Percentiles rank a stretch among this genome's conserved stretches.
Evolutionary conservation across 2,329 filamentous ascomycete genomes (phyloP).

Genomic region (Talaromyces sp.): DNA sequence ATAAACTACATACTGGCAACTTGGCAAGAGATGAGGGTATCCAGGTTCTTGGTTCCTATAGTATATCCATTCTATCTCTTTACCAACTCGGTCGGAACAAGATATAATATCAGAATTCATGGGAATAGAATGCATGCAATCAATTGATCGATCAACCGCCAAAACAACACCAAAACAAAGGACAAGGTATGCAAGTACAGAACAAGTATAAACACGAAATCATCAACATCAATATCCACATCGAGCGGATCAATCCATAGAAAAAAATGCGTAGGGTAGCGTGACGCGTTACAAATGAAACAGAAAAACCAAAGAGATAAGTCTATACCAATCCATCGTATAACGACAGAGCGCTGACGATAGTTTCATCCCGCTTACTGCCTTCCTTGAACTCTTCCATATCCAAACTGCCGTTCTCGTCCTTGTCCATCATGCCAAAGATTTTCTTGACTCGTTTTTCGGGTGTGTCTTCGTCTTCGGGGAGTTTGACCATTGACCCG

Average conservation of each 20-base stretch:
- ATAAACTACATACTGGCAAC: too few relatives aligned
- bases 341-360: conserved; percentile 91
- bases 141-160: conserved; percentile 20
- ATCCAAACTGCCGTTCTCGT: conserved; percentile 94
- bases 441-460: conserved; percentile 98
- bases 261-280: background rate
- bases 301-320: background rate
- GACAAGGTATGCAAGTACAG: background rate
- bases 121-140: background rate
- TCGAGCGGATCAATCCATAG: background rate
- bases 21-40: too few relatives aligned
- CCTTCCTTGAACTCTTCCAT: conserved; percentile 99
- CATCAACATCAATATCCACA: background rate
- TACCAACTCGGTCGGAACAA: background rate
- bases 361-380: conserved; percentile 97
- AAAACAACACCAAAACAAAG: conserved; percentile 10
- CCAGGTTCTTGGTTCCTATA: background rate
- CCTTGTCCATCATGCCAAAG: conserved; percentile 99
- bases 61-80: background rate
- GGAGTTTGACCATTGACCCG: conserved; percentile 97
- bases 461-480: conserved; percentile 96
- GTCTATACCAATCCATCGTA: conserved; percentile 87
- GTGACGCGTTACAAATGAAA: background rate
- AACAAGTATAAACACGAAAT: background rate
- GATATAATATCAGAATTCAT: background rate